Evolutionary conservation across 768 basidiomycete species (phyloP), one percentile per base, ranked within the genome.

Genomic region (Naganishia friedmannii): DNA sequence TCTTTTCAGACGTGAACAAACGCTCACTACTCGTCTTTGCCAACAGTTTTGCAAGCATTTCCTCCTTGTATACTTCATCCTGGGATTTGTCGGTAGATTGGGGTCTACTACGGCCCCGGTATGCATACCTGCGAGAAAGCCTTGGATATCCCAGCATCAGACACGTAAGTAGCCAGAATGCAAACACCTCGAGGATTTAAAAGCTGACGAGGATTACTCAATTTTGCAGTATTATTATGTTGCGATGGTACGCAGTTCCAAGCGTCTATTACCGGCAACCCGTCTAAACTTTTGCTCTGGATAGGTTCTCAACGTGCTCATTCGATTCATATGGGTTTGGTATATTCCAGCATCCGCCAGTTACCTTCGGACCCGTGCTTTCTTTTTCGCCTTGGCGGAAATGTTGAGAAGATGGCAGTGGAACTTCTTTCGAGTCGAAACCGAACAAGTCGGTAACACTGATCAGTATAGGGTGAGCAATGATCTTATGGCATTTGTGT

Each of bases 41-140:
- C 28, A 45, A 53, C n/a, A 69, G 68, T 3, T 65, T 53, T 29
- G 88, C 84, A 17, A 83, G 85, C 9, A 74, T 87, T 54, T 88
- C 87, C 75, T 85, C 93, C 0, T 69, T 85, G 1, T 99, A 96
- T 78, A 86, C 87, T 5, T 85, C 85, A 51, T 78, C 86, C 45
- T 97, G 96, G 94, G 93, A 96, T 75, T 79, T 92, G 37, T 77
- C 89, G 12, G 90, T 94, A 87, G 95, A 98, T 79, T 97, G 95
- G 95, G 91, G 90, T 1, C 77, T 98, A 53, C 82, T 92, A 53
- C 84, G 86, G 68, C 83, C 85, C 74, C 70, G 75, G 34, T 83
- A 89, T 72, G 85, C 82, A 23, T 82, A 91, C 48, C 84, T 98
- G 2, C 87, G 96, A 21, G 80, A 72, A 46, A 72, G 71, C 34